Percentiles rank a stretch among this genome's conserved stretches.
Evolutionary conservation across 805 yeast species (phyloP).

Genomic region (Starmerella asiatica): DNA sequence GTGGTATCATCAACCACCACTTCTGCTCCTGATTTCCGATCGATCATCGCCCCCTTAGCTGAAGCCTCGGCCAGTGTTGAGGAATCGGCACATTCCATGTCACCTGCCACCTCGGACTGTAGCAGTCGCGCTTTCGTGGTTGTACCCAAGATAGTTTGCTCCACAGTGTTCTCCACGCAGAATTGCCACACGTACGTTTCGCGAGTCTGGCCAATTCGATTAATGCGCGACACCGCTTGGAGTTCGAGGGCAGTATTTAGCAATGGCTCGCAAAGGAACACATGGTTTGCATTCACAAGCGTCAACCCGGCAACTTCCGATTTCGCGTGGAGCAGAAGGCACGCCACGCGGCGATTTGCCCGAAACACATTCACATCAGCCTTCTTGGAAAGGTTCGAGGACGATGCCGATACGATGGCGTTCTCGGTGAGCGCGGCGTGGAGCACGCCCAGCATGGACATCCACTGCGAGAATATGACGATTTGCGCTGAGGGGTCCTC

Average conservation of each 20-base stretch:
- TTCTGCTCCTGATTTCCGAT: conserved; percentile 19
- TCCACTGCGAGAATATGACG: conserved; percentile 83
- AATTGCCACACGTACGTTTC: conserved; percentile 89
- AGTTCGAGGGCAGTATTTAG: conserved; percentile 75
- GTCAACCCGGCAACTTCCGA: conserved; percentile 75
- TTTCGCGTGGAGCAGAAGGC: conserved; percentile 71
- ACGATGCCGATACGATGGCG: conserved; percentile 42
- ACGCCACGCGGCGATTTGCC: conserved; percentile 49
- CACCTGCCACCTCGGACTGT: conserved; percentile 24
- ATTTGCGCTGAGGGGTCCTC: conserved; percentile 58
- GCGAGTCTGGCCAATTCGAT: conserved; percentile 75
- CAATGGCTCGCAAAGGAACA: conserved; percentile 82
- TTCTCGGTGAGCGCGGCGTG: conserved; percentile 51
- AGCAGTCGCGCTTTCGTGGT: conserved; percentile 45
- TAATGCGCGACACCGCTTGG: conserved; percentile 86
- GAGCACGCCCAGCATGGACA: conserved; percentile 52
- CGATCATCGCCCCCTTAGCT: conserved; percentile 12
- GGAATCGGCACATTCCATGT: conserved; percentile 13
- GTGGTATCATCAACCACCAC: conserved; percentile 11
- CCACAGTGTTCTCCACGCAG: conserved; percentile 70
- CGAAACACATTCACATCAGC: conserved; percentile 26
- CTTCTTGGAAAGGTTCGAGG: conserved; percentile 25
- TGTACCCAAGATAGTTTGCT: conserved; percentile 67
- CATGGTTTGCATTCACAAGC: conserved; percentile 81
- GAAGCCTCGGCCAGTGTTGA: conserved; percentile 12